Evolutionary conservation across 352 stramenopile species (phyloP).

Genomic region (Phytophthora sojae): DNA sequence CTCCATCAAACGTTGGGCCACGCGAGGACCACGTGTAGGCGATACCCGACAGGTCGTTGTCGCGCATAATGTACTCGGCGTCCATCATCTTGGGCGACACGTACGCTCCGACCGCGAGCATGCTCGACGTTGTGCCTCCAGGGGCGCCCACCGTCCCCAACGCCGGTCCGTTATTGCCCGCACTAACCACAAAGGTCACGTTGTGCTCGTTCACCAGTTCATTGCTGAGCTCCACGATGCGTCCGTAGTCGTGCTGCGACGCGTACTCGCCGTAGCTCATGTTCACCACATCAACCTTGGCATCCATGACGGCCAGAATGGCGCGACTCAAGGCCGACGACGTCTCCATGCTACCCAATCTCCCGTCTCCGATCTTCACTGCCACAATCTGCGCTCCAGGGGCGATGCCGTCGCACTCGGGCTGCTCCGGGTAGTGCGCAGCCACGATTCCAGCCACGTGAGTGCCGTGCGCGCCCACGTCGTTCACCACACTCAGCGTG

Average conservation of each 20-base stretch:
- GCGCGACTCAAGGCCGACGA: slow-evolving; percentile 88
- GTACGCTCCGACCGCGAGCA: slow-evolving; percentile 95
- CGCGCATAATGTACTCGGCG: slow-evolving; percentile 90
- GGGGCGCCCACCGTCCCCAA: slow-evolving; percentile 94
- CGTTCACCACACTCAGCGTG: slow-evolving; percentile 93
- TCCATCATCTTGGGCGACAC: slow-evolving; percentile 96
- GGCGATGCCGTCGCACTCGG: slow-evolving; percentile 93
- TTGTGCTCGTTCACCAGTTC: slow-evolving; percentile 93
- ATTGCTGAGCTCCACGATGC: slow-evolving; percentile 89
- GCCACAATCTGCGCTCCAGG: slow-evolving; percentile 93
- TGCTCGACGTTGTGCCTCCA: slow-evolving; percentile 86
- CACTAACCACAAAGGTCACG: slow-evolving; percentile 94
- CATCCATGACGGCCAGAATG: slow-evolving; percentile 89
- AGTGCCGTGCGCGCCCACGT: slow-evolving; percentile 94
- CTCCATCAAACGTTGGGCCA: slow-evolving; percentile 93
- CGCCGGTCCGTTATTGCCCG: slow-evolving; percentile 97
- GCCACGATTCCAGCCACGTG: slow-evolving; percentile 96
- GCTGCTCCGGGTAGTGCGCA: slow-evolving; percentile 88
- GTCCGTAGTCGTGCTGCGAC: slow-evolving; percentile 87
- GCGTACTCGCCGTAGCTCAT: slow-evolving; percentile 97
- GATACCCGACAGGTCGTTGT: slow-evolving; percentile 66
- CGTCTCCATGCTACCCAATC: slow-evolving; percentile 96
- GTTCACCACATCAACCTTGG: slow-evolving; percentile 95
- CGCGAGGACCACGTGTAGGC: slow-evolving; percentile 94
- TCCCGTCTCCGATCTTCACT: slow-evolving; percentile 96